Base-by-base conservation (phyloP, 225 moss, liverwort and hornwort species). In the Marchantia paleacea region DNA sequence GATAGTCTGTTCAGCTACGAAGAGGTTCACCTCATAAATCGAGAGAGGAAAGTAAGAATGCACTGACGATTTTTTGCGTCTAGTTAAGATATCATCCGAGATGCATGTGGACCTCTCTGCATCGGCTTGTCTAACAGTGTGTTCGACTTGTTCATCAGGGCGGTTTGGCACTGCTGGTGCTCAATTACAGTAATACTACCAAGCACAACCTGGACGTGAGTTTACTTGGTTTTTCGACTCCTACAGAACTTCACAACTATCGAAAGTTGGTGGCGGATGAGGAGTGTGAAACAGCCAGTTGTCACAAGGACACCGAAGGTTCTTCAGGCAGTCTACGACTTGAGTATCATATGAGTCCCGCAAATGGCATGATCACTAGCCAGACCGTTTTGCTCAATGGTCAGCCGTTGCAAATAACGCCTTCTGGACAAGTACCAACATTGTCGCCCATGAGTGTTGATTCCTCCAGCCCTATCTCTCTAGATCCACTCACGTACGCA, bases 181-280 rank as follows among this genome's bases (percentile, higher is more conserved):
- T 96, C 66, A 96, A 96, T 71, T 81, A 91, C 54, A 90, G 89
- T 55, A 96, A 94, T 77, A 80, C 81, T 60, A 94, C 94, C 39
- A 84, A 69, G 10, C 58, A 83, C 75, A 81, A 76, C 20, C 86
- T 96, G 81, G 82, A 84, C 25, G 83, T 88, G 60, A 81, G 71
- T 72, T 24, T 87, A 20, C 26, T 75, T 7, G 48, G 63, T 25
- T 52, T 68, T 14, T 55, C 74, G 39, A 18, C 4, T 29, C 22
- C 3, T 10, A 57, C 79, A 29, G 28, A 3, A 39, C 28, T 75
- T 71, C 52, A 15, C 3, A 9, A 50, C 51, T 72, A 63, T 5
- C 18, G 12, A 18, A 18, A 20, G 67, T 24, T 73, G 52, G 1
- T 10, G 3, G 20, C n/a, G n/a, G 7, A 73, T 53, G 51, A 78